Conservation (phyloP, 2,329 filamentous ascomycete species). For the Colletotrichum tropicicola region DNA sequence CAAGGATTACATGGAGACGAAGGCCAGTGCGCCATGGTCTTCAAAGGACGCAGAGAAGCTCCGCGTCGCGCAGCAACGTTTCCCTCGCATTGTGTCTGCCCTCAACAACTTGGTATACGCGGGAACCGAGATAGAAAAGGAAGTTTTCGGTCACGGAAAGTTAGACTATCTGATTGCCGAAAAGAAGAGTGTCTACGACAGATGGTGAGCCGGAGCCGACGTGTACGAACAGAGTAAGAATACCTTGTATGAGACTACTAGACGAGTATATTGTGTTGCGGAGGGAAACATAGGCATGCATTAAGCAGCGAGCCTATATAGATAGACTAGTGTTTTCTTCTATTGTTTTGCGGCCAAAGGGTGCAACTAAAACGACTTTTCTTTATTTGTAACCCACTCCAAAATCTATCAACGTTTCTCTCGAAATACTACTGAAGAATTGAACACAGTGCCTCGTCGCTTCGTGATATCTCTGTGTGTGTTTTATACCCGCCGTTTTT, state of each 20-base stretch:
- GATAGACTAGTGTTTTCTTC: neutral
- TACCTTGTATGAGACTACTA: constrained; percentile 1
- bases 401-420: neutral
- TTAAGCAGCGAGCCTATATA: neutral
- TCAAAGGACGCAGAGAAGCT: constrained; percentile 50
- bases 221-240: neutral
- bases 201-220: neutral
- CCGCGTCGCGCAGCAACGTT: constrained; percentile 47
- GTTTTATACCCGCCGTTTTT: no score
- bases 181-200: neutral
- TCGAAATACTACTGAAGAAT: no score
- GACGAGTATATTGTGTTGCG: neutral
- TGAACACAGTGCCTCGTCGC: no score
- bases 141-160: constrained; percentile 27
- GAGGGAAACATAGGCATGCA: neutral
- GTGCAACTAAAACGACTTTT: neutral
- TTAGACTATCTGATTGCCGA: neutral
- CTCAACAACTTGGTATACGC: constrained; percentile 37
- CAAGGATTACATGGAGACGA: constrained; percentile 59
- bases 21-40: constrained; percentile 59
- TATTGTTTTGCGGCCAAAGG: no score
- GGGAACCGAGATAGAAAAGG: constrained; percentile 34
- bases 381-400: neutral
- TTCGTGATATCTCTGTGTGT: no score
- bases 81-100: constrained; percentile 51